Evolutionary conservation across 1,284 basidiomycete species (phyloP), one percentile per base, ranked within the genome.

Genomic region (Leccinum pseudoinsigne): DNA sequence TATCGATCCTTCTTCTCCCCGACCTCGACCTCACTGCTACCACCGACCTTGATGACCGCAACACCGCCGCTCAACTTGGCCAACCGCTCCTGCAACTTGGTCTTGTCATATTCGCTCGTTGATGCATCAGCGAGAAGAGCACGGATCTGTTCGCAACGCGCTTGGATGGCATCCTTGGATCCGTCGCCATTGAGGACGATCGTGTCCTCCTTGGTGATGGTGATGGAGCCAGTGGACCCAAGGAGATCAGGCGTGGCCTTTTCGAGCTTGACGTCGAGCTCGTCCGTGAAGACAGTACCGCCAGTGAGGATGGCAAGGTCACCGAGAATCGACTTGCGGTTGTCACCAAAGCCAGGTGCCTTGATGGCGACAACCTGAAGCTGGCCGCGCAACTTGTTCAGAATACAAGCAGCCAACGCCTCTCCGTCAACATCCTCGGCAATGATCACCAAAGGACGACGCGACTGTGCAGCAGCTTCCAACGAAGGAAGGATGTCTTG

Each of bases 1-100:
- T 97, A 98, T 59, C 96, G 86, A 79, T 98, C 97, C 88, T 98
- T 98, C 93, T 98, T 98, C 86, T 99, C 97, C 16, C 96, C 87
- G 67, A 98, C 97, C 81, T 98, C 97, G 63, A 98, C 96, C 79
- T 98, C 97, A 66, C 86, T 90, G 57, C 89, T 83, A 54, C 97
- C 97, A 65, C 97, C 97, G 68, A 98, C 97, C 81, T 94, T 95
- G 87, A 98, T 98, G 77, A 98, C 96, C 34, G 96, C 97, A 60
- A 98, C 96, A 82, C 97, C 96, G 63, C 97, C 96, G 53, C 86
- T 87, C 63, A 98, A 84, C 86, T 99, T 98, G 68, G 97, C 97
- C 51, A 99, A 86, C 68, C 97, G 92, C 79, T 98, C 97, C 79
- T 98, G 95, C 67, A 98, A 86, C 84, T 98, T 98, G 72, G 90